Evolutionary conservation across 108 stramenopile species (phyloP), one percentile per base, ranked within the genome.

Genomic region (Nitzschia sp.): DNA sequence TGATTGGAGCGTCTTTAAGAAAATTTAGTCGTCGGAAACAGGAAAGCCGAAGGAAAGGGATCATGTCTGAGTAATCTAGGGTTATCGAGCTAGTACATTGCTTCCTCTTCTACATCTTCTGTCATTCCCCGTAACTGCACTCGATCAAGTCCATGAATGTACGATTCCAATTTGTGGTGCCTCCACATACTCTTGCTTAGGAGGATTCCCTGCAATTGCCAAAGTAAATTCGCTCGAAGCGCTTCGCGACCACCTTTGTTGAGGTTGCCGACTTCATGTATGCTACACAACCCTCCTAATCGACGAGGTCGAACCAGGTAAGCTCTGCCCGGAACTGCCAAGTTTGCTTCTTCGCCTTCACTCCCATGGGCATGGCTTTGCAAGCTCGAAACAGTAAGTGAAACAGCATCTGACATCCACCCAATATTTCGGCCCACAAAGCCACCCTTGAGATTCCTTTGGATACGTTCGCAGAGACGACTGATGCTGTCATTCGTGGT

Each of bases 131-230:
- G 75, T 55, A 94, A 70, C 34, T 88, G 86, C 11, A 91, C 86
- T 46, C 79, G 71, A 71, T 91, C 89, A 38, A 95, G 64, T 45
- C 86, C 85, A n/a, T 85, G 74, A 76, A 95, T 88, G 55, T 95
- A 95, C 0, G 87, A 68, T 54, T 84, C 75, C 51, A 88, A 65
- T 13, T 71, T 46, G 68, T 92, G 91, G 70, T 95, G 94, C 38
- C 79, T 82, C 86, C 88, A 88, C 66, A 95, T 65, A 75, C 91
- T 92, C 29, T 75, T 80, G 54, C 89, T 91, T 46, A 95, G 69
- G 23, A 95, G 74, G 26, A 95, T 74, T 63, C 92, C 94, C 68
- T 95, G 79, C 54, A 95, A 69, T 70, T 92, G 91, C 94, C 94
- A 95, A 30, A 95, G 68, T 28, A 95, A 66, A 5, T 85, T 71